Conservation (phyloP, 192 early-diverging fungal genomes). For the Coemansia biformis region DNA sequence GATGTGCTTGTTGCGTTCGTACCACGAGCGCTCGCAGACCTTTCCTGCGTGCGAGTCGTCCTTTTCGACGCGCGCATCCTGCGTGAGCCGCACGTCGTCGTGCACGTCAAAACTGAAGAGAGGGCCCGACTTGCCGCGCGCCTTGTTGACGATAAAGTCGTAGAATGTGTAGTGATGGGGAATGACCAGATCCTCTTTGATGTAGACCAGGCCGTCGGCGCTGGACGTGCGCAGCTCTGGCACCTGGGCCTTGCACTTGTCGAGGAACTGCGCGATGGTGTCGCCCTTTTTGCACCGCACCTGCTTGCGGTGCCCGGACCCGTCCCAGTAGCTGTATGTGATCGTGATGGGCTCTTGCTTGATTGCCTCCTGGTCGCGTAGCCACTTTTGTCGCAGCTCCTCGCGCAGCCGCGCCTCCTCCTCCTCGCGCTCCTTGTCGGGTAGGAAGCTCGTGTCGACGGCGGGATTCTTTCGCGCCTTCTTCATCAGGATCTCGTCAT, state of each 20-base stretch:
- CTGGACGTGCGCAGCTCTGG: constrained; percentile 73
- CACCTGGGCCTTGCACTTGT: constrained; percentile 74
- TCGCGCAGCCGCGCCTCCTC: constrained; percentile 67
- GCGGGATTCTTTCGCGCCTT: constrained; percentile 75
- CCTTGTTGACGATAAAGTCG: constrained; percentile 93
- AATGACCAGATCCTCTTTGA: constrained; percentile 95
- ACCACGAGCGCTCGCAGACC: constrained; percentile 85
- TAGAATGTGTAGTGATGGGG: constrained; percentile 90
- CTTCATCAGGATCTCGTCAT: constrained; percentile 18
- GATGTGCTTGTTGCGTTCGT: constrained; percentile 92
- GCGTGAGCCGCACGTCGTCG: constrained; percentile 80
- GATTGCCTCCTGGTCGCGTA: constrained; percentile 71
- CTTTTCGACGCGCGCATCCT: constrained; percentile 79
- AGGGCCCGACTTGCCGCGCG: constrained; percentile 93
- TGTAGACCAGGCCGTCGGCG: constrained; percentile 82
- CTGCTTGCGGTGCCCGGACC: constrained; percentile 82
- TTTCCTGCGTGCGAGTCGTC: constrained; percentile 96
- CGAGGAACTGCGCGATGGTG: constrained; percentile 81
- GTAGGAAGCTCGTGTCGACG: constrained; percentile 90
- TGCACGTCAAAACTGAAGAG: constrained; percentile 92
- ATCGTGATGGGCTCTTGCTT: constrained; percentile 81
- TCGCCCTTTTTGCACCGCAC: constrained; percentile 80
- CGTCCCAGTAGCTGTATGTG: constrained; percentile 96
- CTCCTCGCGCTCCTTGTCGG: constrained; percentile 83
- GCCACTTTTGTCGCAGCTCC: constrained; percentile 74